Base-by-base conservation (phyloP, 768 basidiomycete genomes). In the Russula sp. region DNA sequence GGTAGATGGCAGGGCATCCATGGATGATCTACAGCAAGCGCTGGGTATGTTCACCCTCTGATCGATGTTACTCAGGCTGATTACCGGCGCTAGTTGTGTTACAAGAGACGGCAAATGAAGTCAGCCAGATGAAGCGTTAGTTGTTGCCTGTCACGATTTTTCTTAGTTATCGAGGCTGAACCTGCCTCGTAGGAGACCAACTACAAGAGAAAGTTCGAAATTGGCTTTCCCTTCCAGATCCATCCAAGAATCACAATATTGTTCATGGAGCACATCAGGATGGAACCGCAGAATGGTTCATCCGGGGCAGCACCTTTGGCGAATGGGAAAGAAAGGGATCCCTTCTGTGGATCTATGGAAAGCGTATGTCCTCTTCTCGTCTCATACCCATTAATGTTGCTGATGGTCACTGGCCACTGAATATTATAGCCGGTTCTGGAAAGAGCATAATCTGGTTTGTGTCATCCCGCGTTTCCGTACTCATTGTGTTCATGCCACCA, bases 121-220 rank as follows among this genome's bases (percentile, higher is more conserved):
- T 56, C 10, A 56, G 45, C 42, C 45, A 45, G 42, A 51, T 61
- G 41, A 38, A 62, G 52, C 60, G 61, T 62, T 35, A 7, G 56
- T 51, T 20, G 16, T 22, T 25, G 25, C 7, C 18, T 14, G 2
- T 8, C 1, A 7, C 14, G 7, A 1, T 29, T 13, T n/a, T n/a
- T n/a, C n/a, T n/a, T n/a, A n/a, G 1, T 3, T 29, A 29, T 29
- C 18, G 29, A 22, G 35, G 29, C 42, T 11, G 38, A 49, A 10
- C 9, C 7, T 11, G 0, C 3, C 1, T 20, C 11, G 5, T 25
- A 61, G 60, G 43, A 2, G 55, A 57, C 18, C 55, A 46, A 25
- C 16, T 57, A 8, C 60, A 56, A 29, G 25, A 56, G 25, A 41
- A 41, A 2, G 29, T 48, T 3, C 52, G 34, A 18, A 9, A 18